A percentile compares a stretch with the other conserved stretches of the same genome.
phyloP scores from a whole-genome alignment of 495 filamentous ascomycete species.

The Penicillium cosmopolitanum region DNA sequence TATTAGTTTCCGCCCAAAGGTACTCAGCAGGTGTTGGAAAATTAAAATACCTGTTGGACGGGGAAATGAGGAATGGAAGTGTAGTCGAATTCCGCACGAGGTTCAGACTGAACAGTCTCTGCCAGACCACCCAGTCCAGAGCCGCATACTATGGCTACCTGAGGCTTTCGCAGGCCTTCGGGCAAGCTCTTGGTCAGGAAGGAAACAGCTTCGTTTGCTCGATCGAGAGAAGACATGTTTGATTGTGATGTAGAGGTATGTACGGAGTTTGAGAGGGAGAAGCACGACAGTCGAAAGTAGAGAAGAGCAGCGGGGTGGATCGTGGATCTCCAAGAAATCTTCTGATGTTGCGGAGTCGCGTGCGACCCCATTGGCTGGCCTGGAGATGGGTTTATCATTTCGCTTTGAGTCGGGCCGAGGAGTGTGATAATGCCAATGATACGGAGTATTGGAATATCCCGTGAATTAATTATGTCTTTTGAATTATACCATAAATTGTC shows the following conservation, averaged over 20 bases:
- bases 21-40: neutral
- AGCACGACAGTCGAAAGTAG: neutral
- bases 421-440: no score
- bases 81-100: slow-evolving; percentile 63
- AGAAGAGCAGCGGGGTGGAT: slow-evolving; percentile 9
- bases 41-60: slow-evolving; percentile 59
- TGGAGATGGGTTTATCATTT: neutral
- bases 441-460: no score
- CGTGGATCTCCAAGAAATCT: slow-evolving; percentile 7
- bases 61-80: slow-evolving; percentile 68
- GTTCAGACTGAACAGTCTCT: slow-evolving; percentile 56
- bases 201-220: slow-evolving; percentile 42
- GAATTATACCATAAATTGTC: no score
- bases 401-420: no score
- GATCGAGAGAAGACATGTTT: slow-evolving; percentile 32
- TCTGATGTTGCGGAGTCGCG: slow-evolving; percentile 23
- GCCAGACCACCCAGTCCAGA: slow-evolving; percentile 73
- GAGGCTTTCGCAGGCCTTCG: slow-evolving; percentile 51
- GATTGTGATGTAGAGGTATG: neutral
- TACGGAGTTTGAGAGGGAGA: neutral
- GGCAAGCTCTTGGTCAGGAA: slow-evolving; percentile 48
- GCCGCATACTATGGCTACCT: slow-evolving; percentile 73
- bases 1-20: neutral
- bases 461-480: no score
- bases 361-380: slow-evolving; percentile 15